A percentile compares a stretch with the other conserved stretches of the same genome.
These are phyloP conservation scores for Chalaropsis thielavioides DNA, from an alignment of 2,329 filamentous ascomycete genomes.

Conservation along the genomic window DNA sequence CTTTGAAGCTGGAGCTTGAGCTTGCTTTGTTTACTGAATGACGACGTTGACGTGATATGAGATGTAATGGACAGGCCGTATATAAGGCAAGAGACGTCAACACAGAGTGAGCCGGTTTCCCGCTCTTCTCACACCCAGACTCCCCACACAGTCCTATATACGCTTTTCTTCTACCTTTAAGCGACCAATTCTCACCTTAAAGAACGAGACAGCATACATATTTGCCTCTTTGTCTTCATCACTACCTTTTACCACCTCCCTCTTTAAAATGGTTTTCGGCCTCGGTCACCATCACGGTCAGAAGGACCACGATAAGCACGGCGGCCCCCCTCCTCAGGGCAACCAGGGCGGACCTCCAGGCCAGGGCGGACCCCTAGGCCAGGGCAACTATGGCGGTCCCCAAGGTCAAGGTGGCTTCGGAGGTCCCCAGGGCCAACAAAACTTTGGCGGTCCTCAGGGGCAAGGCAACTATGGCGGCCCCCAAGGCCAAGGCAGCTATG, in stretches of 20 bases:
- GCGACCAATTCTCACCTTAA: background rate
- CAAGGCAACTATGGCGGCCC: background rate
- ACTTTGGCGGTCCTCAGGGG: background rate
- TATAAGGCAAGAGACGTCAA: background rate
- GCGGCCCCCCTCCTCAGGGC: background rate
- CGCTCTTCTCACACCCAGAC: background rate
- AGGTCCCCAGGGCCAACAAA: background rate
- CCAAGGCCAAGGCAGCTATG: background rate
- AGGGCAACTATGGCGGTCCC: background rate
- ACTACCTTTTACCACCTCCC: background rate
- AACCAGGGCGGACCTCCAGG: background rate
- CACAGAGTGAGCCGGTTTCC: background rate
- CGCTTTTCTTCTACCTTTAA: too few relatives aligned
- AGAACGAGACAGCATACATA: background rate
- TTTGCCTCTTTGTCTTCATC: background rate
- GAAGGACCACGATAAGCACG: background rate
- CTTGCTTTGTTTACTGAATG: background rate
- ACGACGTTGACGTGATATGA: background rate
- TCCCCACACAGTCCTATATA: too few relatives aligned
- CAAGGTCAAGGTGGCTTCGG: background rate
- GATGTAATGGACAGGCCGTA: background rate
- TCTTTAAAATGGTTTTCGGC: slow-evolving; percentile 15
- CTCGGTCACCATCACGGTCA: slow-evolving; percentile 8
- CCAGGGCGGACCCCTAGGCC: background rate
- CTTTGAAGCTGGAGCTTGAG: background rate